These are phyloP conservation scores for Berberis vulgaris DNA, from an alignment of 164 flowering plant genomes.

Conservation along the genomic window DNA sequence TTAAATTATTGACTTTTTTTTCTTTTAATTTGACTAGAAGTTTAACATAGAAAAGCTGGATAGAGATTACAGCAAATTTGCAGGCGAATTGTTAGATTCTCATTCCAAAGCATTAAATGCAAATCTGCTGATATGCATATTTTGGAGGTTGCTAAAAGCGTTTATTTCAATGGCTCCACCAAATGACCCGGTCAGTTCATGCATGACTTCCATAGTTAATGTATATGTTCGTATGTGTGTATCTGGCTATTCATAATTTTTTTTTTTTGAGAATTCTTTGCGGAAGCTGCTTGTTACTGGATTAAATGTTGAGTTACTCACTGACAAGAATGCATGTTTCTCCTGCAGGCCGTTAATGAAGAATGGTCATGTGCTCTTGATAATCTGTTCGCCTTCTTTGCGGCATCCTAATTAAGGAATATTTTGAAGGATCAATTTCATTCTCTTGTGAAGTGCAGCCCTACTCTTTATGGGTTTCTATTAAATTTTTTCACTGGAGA, in stretches of 20 bases:
- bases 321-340: too few species aligned
- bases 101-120: slow-evolving; percentile 34
- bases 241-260: slow-evolving; percentile 6
- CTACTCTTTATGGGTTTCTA: slow-evolving; percentile 35
- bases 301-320: background rate
- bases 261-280: background rate
- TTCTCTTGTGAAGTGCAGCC: slow-evolving; percentile 40
- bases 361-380: slow-evolving; percentile 31
- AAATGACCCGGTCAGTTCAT: too few species aligned
- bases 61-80: slow-evolving; percentile 27
- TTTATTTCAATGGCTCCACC: slow-evolving; percentile 22
- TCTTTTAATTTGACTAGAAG: slow-evolving; percentile 29
- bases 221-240: slow-evolving; percentile 29
- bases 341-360: slow-evolving; percentile 38
- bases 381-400: slow-evolving; percentile 55
- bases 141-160: slow-evolving; percentile 55
- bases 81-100: slow-evolving; percentile 33
- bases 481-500: slow-evolving; percentile 50
- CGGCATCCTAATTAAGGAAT: slow-evolving; percentile 33
- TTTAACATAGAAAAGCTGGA: slow-evolving; percentile 30
- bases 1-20: background rate
- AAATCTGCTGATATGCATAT: slow-evolving; percentile 37
- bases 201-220: too few species aligned
- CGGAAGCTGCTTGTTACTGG: background rate
- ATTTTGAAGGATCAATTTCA: slow-evolving; percentile 50